phyloP scores from a whole-genome alignment of 345 rosid genomes.

The Physaria fendleri region DNA sequence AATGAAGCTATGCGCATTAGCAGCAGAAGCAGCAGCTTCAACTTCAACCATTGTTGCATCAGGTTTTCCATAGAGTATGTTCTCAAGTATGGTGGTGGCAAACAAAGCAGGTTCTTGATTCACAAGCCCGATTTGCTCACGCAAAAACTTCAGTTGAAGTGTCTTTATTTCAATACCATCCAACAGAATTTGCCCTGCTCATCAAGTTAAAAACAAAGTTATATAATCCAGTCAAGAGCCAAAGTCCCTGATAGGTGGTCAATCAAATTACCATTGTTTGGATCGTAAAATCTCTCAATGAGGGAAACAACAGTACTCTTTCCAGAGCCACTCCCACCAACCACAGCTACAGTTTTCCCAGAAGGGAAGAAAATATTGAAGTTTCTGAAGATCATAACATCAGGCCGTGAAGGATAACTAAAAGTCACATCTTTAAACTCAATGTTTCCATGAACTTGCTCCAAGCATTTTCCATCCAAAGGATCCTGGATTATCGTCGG shows the following conservation, averaged over 20 bases:
- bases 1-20: conserved; percentile 92
- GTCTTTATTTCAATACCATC: conserved; percentile 87
- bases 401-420: conserved; percentile 98
- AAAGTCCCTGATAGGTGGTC: not conserved
- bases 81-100: conserved; percentile 90
- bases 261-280: conserved; percentile 53
- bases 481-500: conserved; percentile 81
- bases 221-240: conserved; percentile 6
- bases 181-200: conserved; percentile 81
- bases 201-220: conserved; percentile 13
- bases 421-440: conserved; percentile 90
- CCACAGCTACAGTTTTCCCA: conserved; percentile 93
- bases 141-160: conserved; percentile 76
- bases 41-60: conserved; percentile 88
- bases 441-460: conserved; percentile 77
- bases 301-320: conserved; percentile 97
- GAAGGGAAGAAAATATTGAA: conserved; percentile 92
- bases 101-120: conserved; percentile 99
- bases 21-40: conserved; percentile 89
- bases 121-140: conserved; percentile 92
- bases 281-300: conserved; percentile 94
- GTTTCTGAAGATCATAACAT: conserved; percentile 76
- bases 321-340: conserved; percentile 99
- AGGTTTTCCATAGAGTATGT: conserved; percentile 86
- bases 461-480: conserved; percentile 60